These are phyloP conservation scores for Mortierella alpina DNA, from an alignment of 192 early-diverging fungal genomes.

Conservation along the genomic window DNA sequence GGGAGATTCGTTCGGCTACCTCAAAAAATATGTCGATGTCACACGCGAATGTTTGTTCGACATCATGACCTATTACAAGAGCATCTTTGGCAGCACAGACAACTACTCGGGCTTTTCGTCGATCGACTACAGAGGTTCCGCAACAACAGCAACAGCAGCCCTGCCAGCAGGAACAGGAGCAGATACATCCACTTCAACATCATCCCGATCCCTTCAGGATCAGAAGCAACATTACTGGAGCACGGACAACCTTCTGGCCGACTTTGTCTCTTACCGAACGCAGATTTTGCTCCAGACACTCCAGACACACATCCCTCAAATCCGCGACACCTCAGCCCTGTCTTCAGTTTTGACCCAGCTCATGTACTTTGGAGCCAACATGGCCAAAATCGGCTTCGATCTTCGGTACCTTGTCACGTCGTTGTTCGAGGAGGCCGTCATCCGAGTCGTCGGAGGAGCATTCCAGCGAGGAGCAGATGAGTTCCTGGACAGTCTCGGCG, in stretches of 20 bases:
- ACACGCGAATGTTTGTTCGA: slow-evolving; percentile 86
- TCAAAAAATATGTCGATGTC: slow-evolving; percentile 83
- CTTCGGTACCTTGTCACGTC: slow-evolving; percentile 70
- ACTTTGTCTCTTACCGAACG: slow-evolving; percentile 70
- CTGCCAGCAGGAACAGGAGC: not conserved
- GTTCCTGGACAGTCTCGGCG: slow-evolving; percentile 56
- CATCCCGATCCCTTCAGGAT: not conserved
- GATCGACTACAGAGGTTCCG: slow-evolving; percentile 1
- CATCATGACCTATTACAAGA: slow-evolving; percentile 83
- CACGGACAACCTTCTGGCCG: slow-evolving; percentile 66
- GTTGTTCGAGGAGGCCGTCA: slow-evolving; percentile 72
- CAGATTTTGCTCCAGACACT: slow-evolving; percentile 57
- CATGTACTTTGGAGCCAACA: slow-evolving; percentile 85
- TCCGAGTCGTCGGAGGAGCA: slow-evolving; percentile 60
- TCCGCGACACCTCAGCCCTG: slow-evolving; percentile 69
- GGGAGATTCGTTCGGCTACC: slow-evolving; percentile 66
- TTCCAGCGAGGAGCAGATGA: slow-evolving; percentile 62
- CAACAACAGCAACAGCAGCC: slow-evolving; percentile 20
- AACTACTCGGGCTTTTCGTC: slow-evolving; percentile 28
- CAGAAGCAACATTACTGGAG: slow-evolving; percentile 52
- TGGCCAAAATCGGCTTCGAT: slow-evolving; percentile 83
- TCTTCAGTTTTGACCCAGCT: slow-evolving; percentile 76
- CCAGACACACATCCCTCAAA: slow-evolving; percentile 58
- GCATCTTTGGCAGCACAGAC: slow-evolving; percentile 69
- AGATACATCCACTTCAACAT: not conserved